Evolutionary conservation across 2,329 filamentous ascomycete genomes (phyloP), one percentile per base, ranked within the genome.

Genomic region (Ploettnerulaceae sp.): DNA sequence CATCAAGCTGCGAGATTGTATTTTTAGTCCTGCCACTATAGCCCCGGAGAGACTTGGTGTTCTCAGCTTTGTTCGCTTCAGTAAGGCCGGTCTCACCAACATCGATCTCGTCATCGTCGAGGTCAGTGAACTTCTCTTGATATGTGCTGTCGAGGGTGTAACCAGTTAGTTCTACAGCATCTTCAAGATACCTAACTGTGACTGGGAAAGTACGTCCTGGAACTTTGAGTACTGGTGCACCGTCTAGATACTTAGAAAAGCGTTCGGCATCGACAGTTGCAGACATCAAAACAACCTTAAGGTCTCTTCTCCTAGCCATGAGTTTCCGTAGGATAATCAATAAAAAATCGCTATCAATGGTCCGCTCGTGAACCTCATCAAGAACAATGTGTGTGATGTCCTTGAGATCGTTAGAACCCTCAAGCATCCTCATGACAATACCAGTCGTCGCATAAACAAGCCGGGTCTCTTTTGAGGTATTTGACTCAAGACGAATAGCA

Each of bases 361-460:
- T 87, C 52, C 91, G 82, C 66, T 98, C 93, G 62, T 98, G 93
- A 2, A 97, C 91, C 67, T 98, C 93, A 61, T 98, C 93, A n/a
- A 98, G 81, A 35, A 98, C 82, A 49, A 98, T 71, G 68, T 97
- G 93, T 0, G 91, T 95, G 42, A 98, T 83, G 54, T 96, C 91
- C 47, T 81, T 78, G 33, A 98, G 77, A 46, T 94, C 86, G 54
- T 89, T 86, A 0, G 88, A 86, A 7, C 84, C 84, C 66, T 98
- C 93, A 11, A 98, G 74, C 91, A 98, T 97, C 21, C 93, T 82
- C 74, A 98, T 87, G n/a, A 98, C 89, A 48, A 98, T 95, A 70
- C 93, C 81, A 5, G 81, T 85, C 2, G 85, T 96, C 43, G 93
- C 93, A 67, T 89, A 98, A 5, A 97, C 81, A 20, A 98, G 77